These are phyloP conservation scores for Saussurea involucrata DNA, from an alignment of 129 eudicot genomes.

Conservation along the genomic window DNA sequence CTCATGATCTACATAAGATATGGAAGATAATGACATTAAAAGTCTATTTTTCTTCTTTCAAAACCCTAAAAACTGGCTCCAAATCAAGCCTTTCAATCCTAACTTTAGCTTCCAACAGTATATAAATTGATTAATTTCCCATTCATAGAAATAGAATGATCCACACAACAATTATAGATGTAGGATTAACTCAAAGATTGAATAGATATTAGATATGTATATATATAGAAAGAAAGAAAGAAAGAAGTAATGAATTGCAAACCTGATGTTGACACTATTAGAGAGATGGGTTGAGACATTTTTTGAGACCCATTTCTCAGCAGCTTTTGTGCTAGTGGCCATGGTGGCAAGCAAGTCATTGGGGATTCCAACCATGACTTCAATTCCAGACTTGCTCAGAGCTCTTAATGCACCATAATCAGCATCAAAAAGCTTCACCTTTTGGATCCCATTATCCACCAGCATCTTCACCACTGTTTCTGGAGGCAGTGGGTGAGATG, in stretches of 20 bases:
- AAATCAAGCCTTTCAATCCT: background rate
- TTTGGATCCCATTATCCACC: slow-evolving; percentile 69
- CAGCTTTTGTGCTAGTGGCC: slow-evolving; percentile 54
- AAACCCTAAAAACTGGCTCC: slow-evolving; percentile 6
- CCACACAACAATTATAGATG: slow-evolving; percentile 10
- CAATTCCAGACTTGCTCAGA: slow-evolving; percentile 62
- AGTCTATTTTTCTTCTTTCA: slow-evolving; percentile 8
- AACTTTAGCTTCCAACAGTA: background rate
- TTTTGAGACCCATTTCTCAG: slow-evolving; percentile 88
- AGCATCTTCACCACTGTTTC: slow-evolving; percentile 64
- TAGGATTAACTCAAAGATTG: background rate
- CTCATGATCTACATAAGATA: slow-evolving; percentile 8
- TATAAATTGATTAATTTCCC: background rate
- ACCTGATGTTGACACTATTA: slow-evolving; percentile 70
- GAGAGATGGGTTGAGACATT: slow-evolving; percentile 80
- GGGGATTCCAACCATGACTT: slow-evolving; percentile 93
- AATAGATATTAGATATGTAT: too few species aligned
- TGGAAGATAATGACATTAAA: slow-evolving; percentile 22
- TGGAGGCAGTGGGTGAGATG: slow-evolving; percentile 65
- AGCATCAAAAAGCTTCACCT: slow-evolving; percentile 93
- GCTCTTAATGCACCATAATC: slow-evolving; percentile 60
- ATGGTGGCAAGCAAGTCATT: slow-evolving; percentile 68
- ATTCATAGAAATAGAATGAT: background rate
- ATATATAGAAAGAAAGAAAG: background rate
- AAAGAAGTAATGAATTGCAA: background rate